phyloP scores from a whole-genome alignment of 2,329 filamentous ascomycete genomes.

The Myrmaecium sp. region DNA sequence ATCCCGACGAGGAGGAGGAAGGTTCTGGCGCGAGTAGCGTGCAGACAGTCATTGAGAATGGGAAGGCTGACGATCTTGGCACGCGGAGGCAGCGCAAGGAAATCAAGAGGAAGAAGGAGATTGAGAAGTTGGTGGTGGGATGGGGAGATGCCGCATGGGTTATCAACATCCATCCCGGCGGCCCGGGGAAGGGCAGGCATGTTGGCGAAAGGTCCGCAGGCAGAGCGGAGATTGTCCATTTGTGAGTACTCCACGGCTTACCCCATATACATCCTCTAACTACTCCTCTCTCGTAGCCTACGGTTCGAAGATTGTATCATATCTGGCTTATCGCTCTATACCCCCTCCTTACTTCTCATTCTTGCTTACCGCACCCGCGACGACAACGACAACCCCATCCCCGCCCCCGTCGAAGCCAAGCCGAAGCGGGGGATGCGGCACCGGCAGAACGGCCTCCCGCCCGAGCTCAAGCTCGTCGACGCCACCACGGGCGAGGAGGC shows the following conservation, averaged over 20 bases:
- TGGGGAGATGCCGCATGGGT: conserved; percentile 97
- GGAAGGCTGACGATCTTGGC: too few species aligned
- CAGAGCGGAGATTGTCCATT: conserved; percentile 78
- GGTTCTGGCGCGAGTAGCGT: conserved; percentile 1
- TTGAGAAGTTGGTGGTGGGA: conserved; percentile 73
- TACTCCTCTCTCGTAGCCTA: conserved; percentile 37
- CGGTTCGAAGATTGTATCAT: conserved; percentile 89
- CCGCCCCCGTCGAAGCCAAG: conserved; percentile 35
- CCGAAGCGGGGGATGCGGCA: conserved; percentile 50
- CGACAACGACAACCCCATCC: conserved; percentile 42
- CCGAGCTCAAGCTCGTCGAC: conserved; percentile 83
- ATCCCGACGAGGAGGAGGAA: too few species aligned
- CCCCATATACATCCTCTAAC: conserved; percentile 9
- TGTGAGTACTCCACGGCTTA: conserved; percentile 40
- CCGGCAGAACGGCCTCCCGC: conserved; percentile 63
- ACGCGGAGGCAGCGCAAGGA: conserved; percentile 9
- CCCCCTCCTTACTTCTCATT: conserved; percentile 73
- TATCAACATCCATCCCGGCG: conserved; percentile 70
- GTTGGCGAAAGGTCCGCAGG: conserved; percentile 56
- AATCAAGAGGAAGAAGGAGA: conserved; percentile 20
- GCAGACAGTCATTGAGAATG: conserved; percentile 27
- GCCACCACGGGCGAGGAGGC: conserved; percentile 67
- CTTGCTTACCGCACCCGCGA: conserved; percentile 76
- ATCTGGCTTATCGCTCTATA: conserved; percentile 93
- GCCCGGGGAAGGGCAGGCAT: conserved; percentile 47